Base-by-base conservation (phyloP, 345 rosid genomes). In the Lepidium didymum region DNA sequence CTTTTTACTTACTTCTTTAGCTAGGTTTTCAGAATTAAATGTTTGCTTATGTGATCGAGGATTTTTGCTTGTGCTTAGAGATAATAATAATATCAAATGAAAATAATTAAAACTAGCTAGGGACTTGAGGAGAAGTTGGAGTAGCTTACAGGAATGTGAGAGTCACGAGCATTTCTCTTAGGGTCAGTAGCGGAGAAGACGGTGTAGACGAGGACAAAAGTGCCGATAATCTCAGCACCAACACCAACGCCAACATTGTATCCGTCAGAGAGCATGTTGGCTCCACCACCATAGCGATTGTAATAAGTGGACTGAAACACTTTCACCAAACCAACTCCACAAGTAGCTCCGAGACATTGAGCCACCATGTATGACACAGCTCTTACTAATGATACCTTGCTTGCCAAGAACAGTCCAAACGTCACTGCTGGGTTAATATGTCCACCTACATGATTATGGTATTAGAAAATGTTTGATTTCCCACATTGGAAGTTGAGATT, bases 161-260 rank as follows among this genome's bases (percentile, higher is more conserved):
- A 91, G 86, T 91, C 97, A 15, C 94, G 77, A 3, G 97, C 96
- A 33, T 60, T 91, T 42, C 94, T 78, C 82, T 89, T 87, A 13
- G 97, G 96, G 62, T 91, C 89, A 0, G 94, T 91, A 53, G 97
- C 94, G 1, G 97, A 91, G 81, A 91, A 89, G 40, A 91, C 97
- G 0, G 96, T 91, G 81, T 91, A 91, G 25, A 91, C 96, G 59
- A 91, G 74, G 34, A 88, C 88, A 19, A 88, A 91, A 10, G 97
- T 91, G 5, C 96, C 97, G 10, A 91, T 85, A 64, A 91, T 88
- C 86, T 91, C 97, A 3, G 90, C 97, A 4, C 83, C 91, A 64
- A 91, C 52, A 16, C 96, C 96, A 3, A 56, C 77, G 42, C 85
- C 85, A 10, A 36, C 62, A 67, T 80, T 84, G 89, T 84, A 84